A percentile compares a stretch with the other conserved stretches of the same genome.
phyloP scores from a whole-genome alignment of 2,329 filamentous ascomycete genomes.

The Sclerotinia trifoliorum region DNA sequence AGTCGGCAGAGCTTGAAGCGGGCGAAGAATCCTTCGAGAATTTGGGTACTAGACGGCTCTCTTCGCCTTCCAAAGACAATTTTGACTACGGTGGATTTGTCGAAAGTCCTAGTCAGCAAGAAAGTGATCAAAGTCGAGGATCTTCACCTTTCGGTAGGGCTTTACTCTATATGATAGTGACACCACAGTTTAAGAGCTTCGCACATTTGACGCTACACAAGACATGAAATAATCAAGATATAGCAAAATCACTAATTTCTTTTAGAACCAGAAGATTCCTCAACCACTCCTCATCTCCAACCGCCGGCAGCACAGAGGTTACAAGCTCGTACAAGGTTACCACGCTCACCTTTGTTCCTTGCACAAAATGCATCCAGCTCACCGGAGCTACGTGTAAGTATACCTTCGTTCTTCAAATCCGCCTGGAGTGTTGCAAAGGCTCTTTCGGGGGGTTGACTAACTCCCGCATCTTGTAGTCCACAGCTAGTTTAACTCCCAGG shows the following conservation, averaged over 20 bases:
- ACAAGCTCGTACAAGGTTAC: conserved; percentile 29
- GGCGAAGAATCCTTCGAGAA: conserved; percentile 18
- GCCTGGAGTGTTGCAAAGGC: neutral
- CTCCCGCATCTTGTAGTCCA: conserved; percentile 13
- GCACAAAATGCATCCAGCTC: conserved; percentile 39
- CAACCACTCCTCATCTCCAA: conserved; percentile 33
- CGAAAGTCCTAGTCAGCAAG: conserved; percentile 28
- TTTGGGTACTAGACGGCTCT: neutral
- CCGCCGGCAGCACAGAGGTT: conserved; percentile 23
- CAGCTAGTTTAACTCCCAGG: conserved; percentile 33
- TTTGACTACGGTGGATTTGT: conserved; percentile 38
- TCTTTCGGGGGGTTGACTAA: neutral
- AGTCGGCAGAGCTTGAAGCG: neutral
- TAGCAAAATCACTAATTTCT: conserved; percentile 12
- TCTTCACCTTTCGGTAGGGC: conserved; percentile 31
- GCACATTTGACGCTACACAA: no score
- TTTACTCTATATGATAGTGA: neutral
- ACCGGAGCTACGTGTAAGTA: conserved; percentile 31
- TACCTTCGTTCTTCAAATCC: neutral
- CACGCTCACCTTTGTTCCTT: conserved; percentile 39
- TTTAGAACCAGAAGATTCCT: conserved; percentile 35
- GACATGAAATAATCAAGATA: neutral
- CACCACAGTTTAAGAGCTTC: neutral
- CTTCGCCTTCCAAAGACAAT: conserved; percentile 32
- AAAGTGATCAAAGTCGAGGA: conserved; percentile 17